These are phyloP conservation scores for Colletotrichum tanaceti DNA, from an alignment of 2,329 filamentous ascomycete genomes.

Conservation along the genomic window DNA sequence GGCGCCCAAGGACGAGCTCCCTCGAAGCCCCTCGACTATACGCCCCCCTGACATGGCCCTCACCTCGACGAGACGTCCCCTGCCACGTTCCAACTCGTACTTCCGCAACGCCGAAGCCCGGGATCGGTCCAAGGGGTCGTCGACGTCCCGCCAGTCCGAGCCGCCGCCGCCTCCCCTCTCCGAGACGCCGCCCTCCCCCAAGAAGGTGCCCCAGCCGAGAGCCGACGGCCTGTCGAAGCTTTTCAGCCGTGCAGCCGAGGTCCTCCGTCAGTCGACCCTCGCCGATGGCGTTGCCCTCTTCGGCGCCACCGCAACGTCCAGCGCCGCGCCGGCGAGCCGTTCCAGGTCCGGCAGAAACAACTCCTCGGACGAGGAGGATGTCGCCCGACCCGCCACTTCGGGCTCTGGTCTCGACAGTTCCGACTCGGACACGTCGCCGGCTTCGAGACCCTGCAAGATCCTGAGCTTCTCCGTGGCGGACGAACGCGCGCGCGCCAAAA, in stretches of 20 bases:
- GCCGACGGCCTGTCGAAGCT: conserved; percentile 44
- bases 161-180: background rate
- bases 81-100: conserved; percentile 29
- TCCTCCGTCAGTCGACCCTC: conserved; percentile 47
- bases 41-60: conserved; percentile 34
- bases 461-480: conserved; percentile 47
- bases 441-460: conserved; percentile 46
- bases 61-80: conserved; percentile 21
- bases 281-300: conserved; percentile 49
- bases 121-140: conserved; percentile 4
- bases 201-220: conserved; percentile 33
- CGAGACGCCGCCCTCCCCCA: conserved; percentile 10
- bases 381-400: conserved; percentile 22
- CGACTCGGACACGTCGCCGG: conserved; percentile 46
- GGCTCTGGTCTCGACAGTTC: conserved; percentile 47
- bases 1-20: conserved; percentile 19
- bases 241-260: conserved; percentile 47
- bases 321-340: conserved; percentile 20
- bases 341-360: conserved; percentile 22
- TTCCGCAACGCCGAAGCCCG: conserved; percentile 10
- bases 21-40: conserved; percentile 19
- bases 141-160: conserved; percentile 10
- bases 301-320: conserved; percentile 46
- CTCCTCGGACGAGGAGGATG: conserved; percentile 41
- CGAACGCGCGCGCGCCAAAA: conserved; percentile 42